Evolutionary conservation across 2,329 filamentous ascomycete genomes (phyloP).

Genomic region (Alternaria conjuncta): DNA sequence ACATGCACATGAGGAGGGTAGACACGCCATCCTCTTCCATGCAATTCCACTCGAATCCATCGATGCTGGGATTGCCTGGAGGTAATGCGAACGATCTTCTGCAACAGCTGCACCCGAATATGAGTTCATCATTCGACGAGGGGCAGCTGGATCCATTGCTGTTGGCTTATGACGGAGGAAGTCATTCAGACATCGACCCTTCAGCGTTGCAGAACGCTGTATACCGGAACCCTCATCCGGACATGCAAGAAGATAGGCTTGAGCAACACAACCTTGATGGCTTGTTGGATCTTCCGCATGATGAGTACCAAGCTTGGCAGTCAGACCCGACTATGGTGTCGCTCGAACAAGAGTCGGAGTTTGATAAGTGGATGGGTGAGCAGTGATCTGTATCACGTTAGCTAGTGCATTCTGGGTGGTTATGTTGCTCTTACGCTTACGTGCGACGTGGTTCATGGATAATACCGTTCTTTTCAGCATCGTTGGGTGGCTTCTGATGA

Average conservation of each 20-base stretch:
- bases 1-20: conserved; percentile 53
- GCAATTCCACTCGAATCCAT: conserved; percentile 41
- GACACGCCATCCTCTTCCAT: conserved; percentile 34
- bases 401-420: conserved; percentile 1
- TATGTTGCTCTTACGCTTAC: neutral
- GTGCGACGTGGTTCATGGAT: conserved; percentile 5
- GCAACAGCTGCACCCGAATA: conserved; percentile 39
- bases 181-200: conserved; percentile 28
- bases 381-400: conserved; percentile 15
- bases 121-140: conserved; percentile 43
- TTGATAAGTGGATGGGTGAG: conserved; percentile 55
- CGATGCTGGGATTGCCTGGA: conserved; percentile 48
- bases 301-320: conserved; percentile 45
- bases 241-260: conserved; percentile 38
- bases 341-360: conserved; percentile 52
- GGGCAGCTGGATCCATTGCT: conserved; percentile 52
- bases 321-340: conserved; percentile 42
- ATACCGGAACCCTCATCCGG: conserved; percentile 41
- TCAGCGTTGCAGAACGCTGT: conserved; percentile 29
- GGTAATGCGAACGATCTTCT: conserved; percentile 49
- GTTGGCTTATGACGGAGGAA: conserved; percentile 40
- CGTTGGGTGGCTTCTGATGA: neutral
- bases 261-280: conserved; percentile 38
- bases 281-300: conserved; percentile 32
- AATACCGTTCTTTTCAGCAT: conserved; percentile 1